Conservation (phyloP, 2,329 filamentous ascomycete species). For the Penicillium brasilianum region DNA sequence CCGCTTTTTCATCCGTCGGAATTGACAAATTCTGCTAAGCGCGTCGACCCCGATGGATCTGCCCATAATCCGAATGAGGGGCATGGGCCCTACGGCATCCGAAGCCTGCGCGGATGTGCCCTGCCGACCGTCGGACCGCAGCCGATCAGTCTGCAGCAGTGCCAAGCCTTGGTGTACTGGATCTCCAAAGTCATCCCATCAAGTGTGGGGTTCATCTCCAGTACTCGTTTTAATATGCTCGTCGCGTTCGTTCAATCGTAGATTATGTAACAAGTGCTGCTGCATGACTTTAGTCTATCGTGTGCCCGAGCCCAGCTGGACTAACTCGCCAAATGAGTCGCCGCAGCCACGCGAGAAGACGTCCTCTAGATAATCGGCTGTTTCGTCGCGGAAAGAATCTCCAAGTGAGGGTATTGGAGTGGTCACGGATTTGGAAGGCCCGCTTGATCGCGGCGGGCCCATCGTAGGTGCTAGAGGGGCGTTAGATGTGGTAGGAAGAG, state of each 20-base stretch:
- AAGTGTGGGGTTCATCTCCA: not conserved
- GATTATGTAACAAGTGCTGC: not conserved
- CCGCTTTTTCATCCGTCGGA: slow-evolving; percentile 20
- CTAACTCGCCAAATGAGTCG: slow-evolving; percentile 26
- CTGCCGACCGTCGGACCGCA: slow-evolving; percentile 34
- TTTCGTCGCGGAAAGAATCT: slow-evolving; percentile 44
- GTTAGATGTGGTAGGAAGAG: not conserved
- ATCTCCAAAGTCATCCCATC: not conserved
- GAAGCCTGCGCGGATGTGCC: slow-evolving; percentile 20
- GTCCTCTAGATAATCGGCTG: slow-evolving; percentile 36
- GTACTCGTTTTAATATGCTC: not conserved
- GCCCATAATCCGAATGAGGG: slow-evolving; percentile 15
- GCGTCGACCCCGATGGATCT: slow-evolving; percentile 10
- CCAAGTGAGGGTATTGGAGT: slow-evolving; percentile 19
- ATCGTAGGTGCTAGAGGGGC: slow-evolving; percentile 7
- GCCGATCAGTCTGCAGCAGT: slow-evolving; percentile 7
- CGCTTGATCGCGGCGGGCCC: slow-evolving; percentile 6
- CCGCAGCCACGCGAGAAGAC: slow-evolving; percentile 24
- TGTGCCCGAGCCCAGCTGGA: slow-evolving; percentile 14
- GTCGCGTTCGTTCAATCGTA: not conserved
- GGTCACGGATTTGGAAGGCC: slow-evolving; percentile 2
- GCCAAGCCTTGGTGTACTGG: slow-evolving; percentile 9
- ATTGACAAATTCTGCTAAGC: slow-evolving; percentile 4
- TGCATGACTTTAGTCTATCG: not conserved
- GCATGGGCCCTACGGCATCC: slow-evolving; percentile 24